Evolutionary conservation across 2,329 filamentous ascomycete genomes (phyloP), one percentile per base, ranked within the genome.

Genomic region (Diaporthe capsici): DNA sequence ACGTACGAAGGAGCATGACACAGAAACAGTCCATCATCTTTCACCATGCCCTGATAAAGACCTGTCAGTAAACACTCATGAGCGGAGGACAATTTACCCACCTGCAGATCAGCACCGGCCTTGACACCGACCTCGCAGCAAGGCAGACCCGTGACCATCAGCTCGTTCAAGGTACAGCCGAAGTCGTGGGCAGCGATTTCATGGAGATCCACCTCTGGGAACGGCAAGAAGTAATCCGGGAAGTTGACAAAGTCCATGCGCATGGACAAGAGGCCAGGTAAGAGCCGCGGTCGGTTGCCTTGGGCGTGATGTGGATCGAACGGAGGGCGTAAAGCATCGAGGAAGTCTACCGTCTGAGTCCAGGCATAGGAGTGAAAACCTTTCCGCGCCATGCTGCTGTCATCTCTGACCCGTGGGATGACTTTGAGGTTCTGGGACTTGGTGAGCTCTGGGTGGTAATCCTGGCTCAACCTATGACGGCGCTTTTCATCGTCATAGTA

Each of bases 181-280:
- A 90, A 84, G 77, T 90, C 88, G 75, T 90, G 88, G 22, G 86
- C 87, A 4, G 88, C 85, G n/a, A 89, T 81, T 67, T 89, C 86
- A 78, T 90, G 89, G 22, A 90, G 82, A 61, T 88, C 86, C 4
- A 84, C 81, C 2, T 86, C 87, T 1, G 87, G 86, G 72, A 84
- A 86, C 3, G 85, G 84, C 47, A 90, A 80, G 39, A 87, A 83
- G 2, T 86, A 81, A 13, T 87, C 85, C 2, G 85, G 85, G 63
- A 90, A 91, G 77, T 90, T 90, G 78, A 90, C 87, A 25, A 90
- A 84, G 76, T 91, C 89, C 47, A 91, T 84, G 49, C 89, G 87
- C 55, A 90, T 81, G 25, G 83, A 84, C 37, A 84, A 82, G 4
- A 91, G 83, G 22, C 82, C 85, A 1, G 89, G 89, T 0, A 90